Base-by-base conservation (phyloP, 2,329 filamentous ascomycete genomes). In the Venturiaceae sp. region DNA sequence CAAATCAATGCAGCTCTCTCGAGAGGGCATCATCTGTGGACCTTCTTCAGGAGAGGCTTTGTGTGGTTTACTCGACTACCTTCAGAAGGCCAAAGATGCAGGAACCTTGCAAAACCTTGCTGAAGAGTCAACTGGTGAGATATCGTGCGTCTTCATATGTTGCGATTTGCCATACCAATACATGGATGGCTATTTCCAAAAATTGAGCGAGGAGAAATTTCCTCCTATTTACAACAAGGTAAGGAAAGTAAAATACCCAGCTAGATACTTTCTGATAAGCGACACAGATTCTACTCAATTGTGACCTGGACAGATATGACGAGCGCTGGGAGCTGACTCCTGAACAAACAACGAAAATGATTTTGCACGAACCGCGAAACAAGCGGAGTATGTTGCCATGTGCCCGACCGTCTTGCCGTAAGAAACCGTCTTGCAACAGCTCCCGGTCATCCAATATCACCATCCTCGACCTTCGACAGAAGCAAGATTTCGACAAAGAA, bases 141-240 rank as follows among this genome's bases (percentile, higher is more conserved):
- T 80, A 1, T 73, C 79, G 60, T 82, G 79, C 50, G 81, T 82
- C 0, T 85, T 85, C 66, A 66, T 84, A 3, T 85, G 82, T 68
- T 84, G 82, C 59, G 83, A 86, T 59, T 62, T 85, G 28, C 83
- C 83, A 0, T 85, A 85, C 62, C 82, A 85, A 64, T 85, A 85
- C 60, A 76, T 85, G 47, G 72, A 76, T 26, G 80, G 81, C 62
- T 85, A 85, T 64, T 85, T 83, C 62, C 73, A 79, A 28, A 83
- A 82, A 63, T 69, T 84, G 11, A 75, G 72, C 1, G 62, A 71
- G 1, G 69, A 71, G 1, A 67, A 77, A 52, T 83, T 83, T 64
- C 77, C 74, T 2, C 66, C 74, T 0, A 80, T 83, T 34, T 67
- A 69, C 16, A 79, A 80, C 60, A 64, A 74, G 66, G 75, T 76